Evolutionary conservation across 1,284 basidiomycete genomes (phyloP).

Genomic region (Cryptococcus depauperatus): DNA sequence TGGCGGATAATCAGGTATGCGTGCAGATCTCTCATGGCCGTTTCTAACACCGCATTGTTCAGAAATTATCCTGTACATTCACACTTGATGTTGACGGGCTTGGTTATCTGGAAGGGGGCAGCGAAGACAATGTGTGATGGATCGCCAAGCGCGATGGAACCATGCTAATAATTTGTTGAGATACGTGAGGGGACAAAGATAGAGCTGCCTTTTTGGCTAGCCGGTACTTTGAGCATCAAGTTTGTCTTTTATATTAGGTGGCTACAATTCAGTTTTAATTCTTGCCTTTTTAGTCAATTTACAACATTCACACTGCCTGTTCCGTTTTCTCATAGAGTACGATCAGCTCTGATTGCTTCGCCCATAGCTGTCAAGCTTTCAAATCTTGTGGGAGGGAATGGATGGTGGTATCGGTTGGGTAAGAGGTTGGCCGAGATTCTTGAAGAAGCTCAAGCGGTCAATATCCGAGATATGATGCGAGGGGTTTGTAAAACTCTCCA

Average conservation of each 20-base stretch:
- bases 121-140: slow-evolving; percentile 62
- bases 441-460: slow-evolving; percentile 59
- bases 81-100: slow-evolving; percentile 73
- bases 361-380: slow-evolving; percentile 69
- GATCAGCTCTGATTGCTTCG: slow-evolving; percentile 76
- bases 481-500: slow-evolving; percentile 48
- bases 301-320: slow-evolving; percentile 73
- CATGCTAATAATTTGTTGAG: slow-evolving; percentile 41
- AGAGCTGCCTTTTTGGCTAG: slow-evolving; percentile 78
- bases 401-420: slow-evolving; percentile 83
- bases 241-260: slow-evolving; percentile 32
- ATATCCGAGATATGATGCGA: slow-evolving; percentile 60
- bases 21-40: neutral
- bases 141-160: neutral
- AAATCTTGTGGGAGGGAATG: slow-evolving; percentile 72
- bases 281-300: slow-evolving; percentile 55
- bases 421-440: slow-evolving; percentile 69
- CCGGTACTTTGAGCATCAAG: slow-evolving; percentile 72
- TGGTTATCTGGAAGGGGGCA: slow-evolving; percentile 76
- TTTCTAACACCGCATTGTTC: neutral
- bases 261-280: neutral
- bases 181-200: slow-evolving; percentile 65
- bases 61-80: slow-evolving; percentile 88
- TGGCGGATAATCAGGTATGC: slow-evolving; percentile 75
- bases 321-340: slow-evolving; percentile 64